A percentile compares a stretch with the other conserved stretches of the same genome.
Conservation (phyloP, 2,329 filamentous ascomycete genomes). For the Colletotrichum sp. region DNA sequence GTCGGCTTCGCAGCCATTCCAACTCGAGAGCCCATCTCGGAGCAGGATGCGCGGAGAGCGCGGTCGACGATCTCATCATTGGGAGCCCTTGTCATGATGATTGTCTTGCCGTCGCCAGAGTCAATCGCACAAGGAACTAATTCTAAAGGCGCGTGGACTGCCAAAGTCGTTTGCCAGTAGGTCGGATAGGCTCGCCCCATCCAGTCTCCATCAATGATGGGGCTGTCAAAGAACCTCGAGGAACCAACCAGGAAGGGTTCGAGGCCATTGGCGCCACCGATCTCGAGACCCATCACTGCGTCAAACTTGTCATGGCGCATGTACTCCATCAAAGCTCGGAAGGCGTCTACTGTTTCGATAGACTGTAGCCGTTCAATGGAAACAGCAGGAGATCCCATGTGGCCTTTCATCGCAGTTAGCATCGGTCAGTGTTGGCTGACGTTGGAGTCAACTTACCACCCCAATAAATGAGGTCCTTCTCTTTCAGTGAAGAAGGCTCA, state of each 20-base stretch:
- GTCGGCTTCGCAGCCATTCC: constrained; percentile 19
- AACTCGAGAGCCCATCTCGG: constrained; percentile 37
- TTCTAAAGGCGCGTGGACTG: constrained; percentile 42
- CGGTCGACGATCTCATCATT: constrained; percentile 25
- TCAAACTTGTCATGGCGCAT: constrained; percentile 31
- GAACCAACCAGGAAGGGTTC: constrained; percentile 62
- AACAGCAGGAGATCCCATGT: constrained; percentile 46
- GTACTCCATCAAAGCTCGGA: constrained; percentile 39
- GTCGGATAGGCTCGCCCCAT: constrained; percentile 62
- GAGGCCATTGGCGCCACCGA: constrained; percentile 70
- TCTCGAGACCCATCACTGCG: constrained; percentile 53
- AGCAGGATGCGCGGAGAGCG: constrained; percentile 41
- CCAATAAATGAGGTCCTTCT: constrained; percentile 47
- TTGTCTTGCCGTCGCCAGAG: constrained; percentile 46
- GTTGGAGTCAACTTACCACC: constrained; percentile 31
- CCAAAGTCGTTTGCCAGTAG: constrained; percentile 57
- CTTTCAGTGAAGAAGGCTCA: constrained; percentile 43
- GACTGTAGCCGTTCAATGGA: constrained; percentile 45
- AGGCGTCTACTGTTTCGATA: constrained; percentile 41
- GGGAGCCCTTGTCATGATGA: constrained; percentile 48
- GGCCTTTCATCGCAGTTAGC: background rate
- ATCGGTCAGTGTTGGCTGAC: background rate
- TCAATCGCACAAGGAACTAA: constrained; percentile 49
- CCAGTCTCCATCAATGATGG: constrained; percentile 59
- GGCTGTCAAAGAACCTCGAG: constrained; percentile 54